Base-by-base conservation (phyloP, 1,284 basidiomycete genomes). In the Lentinula novae-zelandiae region DNA sequence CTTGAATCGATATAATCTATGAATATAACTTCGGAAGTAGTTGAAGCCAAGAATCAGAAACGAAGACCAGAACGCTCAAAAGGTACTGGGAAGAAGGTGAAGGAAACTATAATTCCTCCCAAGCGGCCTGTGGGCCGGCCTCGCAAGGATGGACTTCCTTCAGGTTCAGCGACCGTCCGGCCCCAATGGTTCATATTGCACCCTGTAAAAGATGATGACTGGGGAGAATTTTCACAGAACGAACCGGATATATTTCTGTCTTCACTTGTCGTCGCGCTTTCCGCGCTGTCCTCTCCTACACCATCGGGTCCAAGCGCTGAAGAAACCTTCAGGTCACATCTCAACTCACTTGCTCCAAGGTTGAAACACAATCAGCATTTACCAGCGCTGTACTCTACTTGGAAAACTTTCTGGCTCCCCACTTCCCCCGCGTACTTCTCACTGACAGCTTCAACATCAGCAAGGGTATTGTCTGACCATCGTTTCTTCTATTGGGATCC, bases 401-500 rank as follows among this genome's bases (percentile, higher is more conserved):
- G 90, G 46, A 88, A 87, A 70, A 90, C 89, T 0, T 91, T 91
- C 65, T 90, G 89, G 89, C 76, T 91, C 9, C 89, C 89, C 0
- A 83, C 82, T 0, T 89, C 87, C 0, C 87, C 89, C 0, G 76
- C 84, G 0, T 90, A 89, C 69, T 89, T 91, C 66, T 82, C 85
- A 0, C 76, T 90, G 40, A 89, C 88, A 5, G 84, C 87, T n/a
- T 86, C 87, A 3, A 79, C 85, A 1, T 82, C 83, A 5, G 76
- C 84, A 7, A 82, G 85, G 40, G 85, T 81, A 0, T 84, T 85
- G 5, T 85, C 86, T 2, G 83, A 89, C 60, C 84, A 91, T 64
- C 81, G 81, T 3, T 91, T 91, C 73, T 75, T 90, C 27, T 91
- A 89, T 67, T 91, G 89, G 89, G 89, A 91, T 64, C 89, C 89